Evolutionary conservation across 257 asterid genomes (phyloP).

Genomic region (Solanum microdontum): DNA sequence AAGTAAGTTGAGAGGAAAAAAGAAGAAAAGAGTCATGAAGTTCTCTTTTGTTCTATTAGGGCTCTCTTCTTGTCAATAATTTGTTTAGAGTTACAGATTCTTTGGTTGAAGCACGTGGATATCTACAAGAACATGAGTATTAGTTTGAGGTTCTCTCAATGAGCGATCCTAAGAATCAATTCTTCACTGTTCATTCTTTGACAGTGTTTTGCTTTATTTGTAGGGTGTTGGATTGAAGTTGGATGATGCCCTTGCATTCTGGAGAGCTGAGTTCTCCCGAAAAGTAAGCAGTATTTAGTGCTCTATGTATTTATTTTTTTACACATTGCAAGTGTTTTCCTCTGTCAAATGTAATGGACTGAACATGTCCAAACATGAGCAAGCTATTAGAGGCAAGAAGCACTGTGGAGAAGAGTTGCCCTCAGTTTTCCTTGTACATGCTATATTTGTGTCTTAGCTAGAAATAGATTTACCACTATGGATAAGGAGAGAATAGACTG

Average conservation of each 20-base stretch:
- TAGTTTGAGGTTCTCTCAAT: background rate
- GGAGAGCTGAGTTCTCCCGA: conserved; percentile 87
- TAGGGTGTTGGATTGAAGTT: conserved; percentile 93
- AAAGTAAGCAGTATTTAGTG: conserved; percentile 32
- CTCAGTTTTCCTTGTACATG: background rate
- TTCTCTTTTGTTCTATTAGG: background rate
- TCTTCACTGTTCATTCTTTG: background rate
- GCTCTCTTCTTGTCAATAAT: background rate
- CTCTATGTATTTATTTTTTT: background rate
- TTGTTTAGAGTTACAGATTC: background rate
- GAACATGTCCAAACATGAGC: background rate
- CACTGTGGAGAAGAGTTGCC: background rate
- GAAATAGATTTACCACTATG: background rate
- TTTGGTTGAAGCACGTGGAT: background rate
- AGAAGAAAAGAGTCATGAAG: background rate
- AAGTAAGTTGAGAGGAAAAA: background rate
- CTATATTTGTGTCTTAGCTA: background rate
- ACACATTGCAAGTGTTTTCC: background rate
- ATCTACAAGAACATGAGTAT: background rate
- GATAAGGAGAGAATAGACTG: background rate
- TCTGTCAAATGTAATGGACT: background rate
- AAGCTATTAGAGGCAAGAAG: background rate
- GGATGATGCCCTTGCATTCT: conserved; percentile 96
- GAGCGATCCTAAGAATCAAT: background rate
- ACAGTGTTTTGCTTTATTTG: background rate